phyloP scores from a whole-genome alignment of 805 yeast genomes.

The Candida lessepsii region DNA sequence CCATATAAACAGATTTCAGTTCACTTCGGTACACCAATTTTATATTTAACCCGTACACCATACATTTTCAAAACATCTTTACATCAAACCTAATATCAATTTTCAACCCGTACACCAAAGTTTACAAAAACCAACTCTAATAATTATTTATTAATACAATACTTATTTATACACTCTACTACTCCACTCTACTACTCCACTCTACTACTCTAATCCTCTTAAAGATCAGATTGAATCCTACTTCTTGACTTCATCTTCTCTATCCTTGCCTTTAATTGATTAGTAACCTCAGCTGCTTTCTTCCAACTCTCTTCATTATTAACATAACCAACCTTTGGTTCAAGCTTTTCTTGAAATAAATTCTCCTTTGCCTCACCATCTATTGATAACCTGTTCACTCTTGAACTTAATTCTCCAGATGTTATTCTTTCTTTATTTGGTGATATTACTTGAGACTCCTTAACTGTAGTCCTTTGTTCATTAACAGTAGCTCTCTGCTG shows the following conservation, averaged over 20 bases:
- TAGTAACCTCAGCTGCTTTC: slow-evolving; percentile 86
- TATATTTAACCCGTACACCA: too few species aligned
- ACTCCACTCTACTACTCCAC: too few species aligned
- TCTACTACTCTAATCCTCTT: too few species aligned
- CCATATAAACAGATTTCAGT: too few species aligned
- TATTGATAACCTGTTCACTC: slow-evolving; percentile 42
- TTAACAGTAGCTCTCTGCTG: slow-evolving; percentile 17
- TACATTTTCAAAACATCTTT: too few species aligned
- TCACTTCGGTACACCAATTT: too few species aligned
- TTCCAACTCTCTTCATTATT: slow-evolving; percentile 74
- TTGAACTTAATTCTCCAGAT: slow-evolving; percentile 38
- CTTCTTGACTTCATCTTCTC: slow-evolving; percentile 81
- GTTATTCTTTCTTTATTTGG: slow-evolving; percentile 18
- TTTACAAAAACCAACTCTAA: too few species aligned
- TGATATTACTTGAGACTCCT: background rate
- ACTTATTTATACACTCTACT: too few species aligned
- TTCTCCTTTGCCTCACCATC: slow-evolving; percentile 19
- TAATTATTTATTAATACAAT: too few species aligned
- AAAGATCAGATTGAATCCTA: slow-evolving; percentile 11
- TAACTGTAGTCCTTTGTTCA: slow-evolving; percentile 14
- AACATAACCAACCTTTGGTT: slow-evolving; percentile 7
- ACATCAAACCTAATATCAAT: too few species aligned
- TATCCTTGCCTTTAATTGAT: slow-evolving; percentile 79
- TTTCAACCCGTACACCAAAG: too few species aligned
- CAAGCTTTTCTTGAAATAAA: background rate